These are phyloP conservation scores for Zizania palustris DNA, from an alignment of 202 grass and related monocot genomes.

Conservation along the genomic window DNA sequence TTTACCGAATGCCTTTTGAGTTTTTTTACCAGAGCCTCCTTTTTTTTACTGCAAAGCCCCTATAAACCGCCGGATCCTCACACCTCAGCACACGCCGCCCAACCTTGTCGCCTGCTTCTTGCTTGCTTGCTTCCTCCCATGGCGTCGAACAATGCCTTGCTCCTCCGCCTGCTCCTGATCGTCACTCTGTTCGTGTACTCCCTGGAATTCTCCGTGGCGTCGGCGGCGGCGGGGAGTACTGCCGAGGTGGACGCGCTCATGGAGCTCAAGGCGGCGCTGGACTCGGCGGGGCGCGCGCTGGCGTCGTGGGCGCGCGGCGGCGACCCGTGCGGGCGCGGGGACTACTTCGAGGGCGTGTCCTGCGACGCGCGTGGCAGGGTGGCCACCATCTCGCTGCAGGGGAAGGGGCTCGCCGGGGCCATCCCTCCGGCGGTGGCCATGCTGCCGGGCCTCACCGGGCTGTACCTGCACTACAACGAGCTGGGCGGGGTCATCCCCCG, in stretches of 20 bases:
- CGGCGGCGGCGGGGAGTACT: not conserved
- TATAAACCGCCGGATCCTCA: conserved; percentile 49
- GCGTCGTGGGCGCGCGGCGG: conserved; percentile 58
- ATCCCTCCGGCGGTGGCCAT: conserved; percentile 61
- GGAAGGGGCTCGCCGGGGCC: conserved; percentile 54
- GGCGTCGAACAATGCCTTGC: conserved; percentile 23
- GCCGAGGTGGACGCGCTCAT: conserved; percentile 66
- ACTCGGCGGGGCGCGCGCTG: conserved; percentile 53
- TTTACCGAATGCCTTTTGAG: conserved; percentile 33
- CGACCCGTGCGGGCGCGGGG: conserved; percentile 63
- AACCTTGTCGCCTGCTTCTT: not conserved
- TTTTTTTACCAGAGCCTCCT: not conserved
- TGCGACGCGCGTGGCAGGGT: conserved; percentile 69
- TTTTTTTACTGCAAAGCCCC: conserved; percentile 47
- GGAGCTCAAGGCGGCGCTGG: conserved; percentile 70
- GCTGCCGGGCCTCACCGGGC: conserved; percentile 59
- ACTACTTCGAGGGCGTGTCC: conserved; percentile 73
- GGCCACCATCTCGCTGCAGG: conserved; percentile 67
- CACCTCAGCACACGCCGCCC: not conserved
- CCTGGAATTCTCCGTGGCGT: not conserved
- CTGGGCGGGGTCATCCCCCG: conserved; percentile 54
- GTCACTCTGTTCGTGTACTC: not conserved
- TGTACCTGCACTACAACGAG: conserved; percentile 86
- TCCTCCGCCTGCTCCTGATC: conserved; percentile 13
- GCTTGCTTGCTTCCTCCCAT: conserved; percentile 11